A percentile compares a stretch with the other conserved stretches of the same genome.
Evolutionary conservation across 768 basidiomycete genomes (phyloP).

Genomic region (Kockovaella imperatae): DNA sequence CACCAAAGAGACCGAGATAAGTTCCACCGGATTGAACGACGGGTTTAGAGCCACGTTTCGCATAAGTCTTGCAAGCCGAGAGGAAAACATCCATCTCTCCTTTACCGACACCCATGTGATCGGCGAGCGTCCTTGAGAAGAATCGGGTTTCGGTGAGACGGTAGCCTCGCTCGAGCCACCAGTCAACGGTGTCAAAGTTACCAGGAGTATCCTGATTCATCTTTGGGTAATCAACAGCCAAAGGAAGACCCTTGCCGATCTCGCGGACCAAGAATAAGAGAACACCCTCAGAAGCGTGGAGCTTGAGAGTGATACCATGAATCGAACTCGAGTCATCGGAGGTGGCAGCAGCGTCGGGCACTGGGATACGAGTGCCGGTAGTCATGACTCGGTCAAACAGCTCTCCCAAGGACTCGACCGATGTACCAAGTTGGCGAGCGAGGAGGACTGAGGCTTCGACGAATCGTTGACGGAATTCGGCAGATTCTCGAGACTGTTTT

Average conservation of each 20-base stretch:
- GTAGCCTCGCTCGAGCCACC: constrained; percentile 40
- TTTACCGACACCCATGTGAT: constrained; percentile 39
- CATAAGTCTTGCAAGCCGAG: constrained; percentile 44
- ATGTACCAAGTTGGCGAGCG: constrained; percentile 39
- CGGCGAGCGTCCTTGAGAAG: constrained; percentile 38
- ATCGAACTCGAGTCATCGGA: constrained; percentile 32
- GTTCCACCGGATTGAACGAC: constrained; percentile 44
- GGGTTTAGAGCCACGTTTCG: constrained; percentile 41
- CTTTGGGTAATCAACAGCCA: constrained; percentile 16
- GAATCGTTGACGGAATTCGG: constrained; percentile 39
- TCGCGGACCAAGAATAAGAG: constrained; percentile 45
- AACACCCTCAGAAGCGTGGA: constrained; percentile 40
- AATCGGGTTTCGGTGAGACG: constrained; percentile 43
- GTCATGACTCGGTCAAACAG: constrained; percentile 44
- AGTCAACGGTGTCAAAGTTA: constrained; percentile 31
- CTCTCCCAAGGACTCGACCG: constrained; percentile 40
- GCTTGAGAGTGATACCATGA: constrained; percentile 36
- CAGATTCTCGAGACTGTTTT: constrained; percentile 11
- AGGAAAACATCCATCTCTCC: constrained; percentile 42
- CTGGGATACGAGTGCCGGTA: constrained; percentile 32
- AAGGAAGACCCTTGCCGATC: constrained; percentile 23
- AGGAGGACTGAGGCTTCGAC: constrained; percentile 41
- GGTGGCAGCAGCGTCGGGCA: constrained; percentile 12
- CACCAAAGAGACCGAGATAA: constrained; percentile 44
- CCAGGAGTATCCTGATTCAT: constrained; percentile 9